Evolutionary conservation across 768 basidiomycete genomes (phyloP).

Genomic region (Terana coerulea): DNA sequence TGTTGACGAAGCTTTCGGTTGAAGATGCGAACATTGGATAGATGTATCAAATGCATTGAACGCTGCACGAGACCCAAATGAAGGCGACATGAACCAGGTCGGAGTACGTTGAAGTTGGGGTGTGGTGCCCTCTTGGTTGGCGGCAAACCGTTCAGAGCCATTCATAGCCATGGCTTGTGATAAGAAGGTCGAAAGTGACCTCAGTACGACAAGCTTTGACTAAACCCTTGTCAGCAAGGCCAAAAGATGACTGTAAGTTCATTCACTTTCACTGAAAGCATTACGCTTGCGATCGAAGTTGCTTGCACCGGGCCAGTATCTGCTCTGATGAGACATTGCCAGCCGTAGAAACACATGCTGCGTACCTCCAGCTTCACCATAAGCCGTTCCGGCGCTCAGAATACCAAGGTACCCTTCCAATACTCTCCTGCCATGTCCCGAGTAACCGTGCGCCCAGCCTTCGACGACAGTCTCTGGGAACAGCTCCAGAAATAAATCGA

Average conservation of each 20-base stretch:
- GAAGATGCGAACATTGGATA: slow-evolving; percentile 29
- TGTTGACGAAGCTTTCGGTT: slow-evolving; percentile 16
- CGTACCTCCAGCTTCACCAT: slow-evolving; percentile 53
- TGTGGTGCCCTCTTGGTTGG: not conserved
- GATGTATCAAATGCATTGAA: slow-evolving; percentile 49
- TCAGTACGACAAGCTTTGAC: slow-evolving; percentile 78
- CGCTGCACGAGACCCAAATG: slow-evolving; percentile 50
- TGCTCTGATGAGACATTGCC: slow-evolving; percentile 6
- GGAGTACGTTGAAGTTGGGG: slow-evolving; percentile 28
- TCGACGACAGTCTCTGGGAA: slow-evolving; percentile 64
- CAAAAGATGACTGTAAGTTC: no score
- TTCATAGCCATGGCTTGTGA: slow-evolving; percentile 35
- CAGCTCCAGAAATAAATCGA: slow-evolving; percentile 68
- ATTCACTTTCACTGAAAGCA: slow-evolving; percentile 61
- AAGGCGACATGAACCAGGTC: slow-evolving; percentile 63
- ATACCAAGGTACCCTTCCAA: slow-evolving; percentile 81
- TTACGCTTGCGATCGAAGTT: slow-evolving; percentile 61
- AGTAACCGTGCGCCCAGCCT: slow-evolving; percentile 58
- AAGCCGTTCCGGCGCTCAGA: slow-evolving; percentile 63
- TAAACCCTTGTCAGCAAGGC: slow-evolving; percentile 12
- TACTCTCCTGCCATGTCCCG: slow-evolving; percentile 57
- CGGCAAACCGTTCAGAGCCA: slow-evolving; percentile 2
- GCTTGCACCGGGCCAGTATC: slow-evolving; percentile 35
- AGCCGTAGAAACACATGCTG: not conserved
- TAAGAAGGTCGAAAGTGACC: slow-evolving; percentile 69